Base-by-base conservation (phyloP, 352 stramenopile genomes). In the Phytophthora vignae region DNA sequence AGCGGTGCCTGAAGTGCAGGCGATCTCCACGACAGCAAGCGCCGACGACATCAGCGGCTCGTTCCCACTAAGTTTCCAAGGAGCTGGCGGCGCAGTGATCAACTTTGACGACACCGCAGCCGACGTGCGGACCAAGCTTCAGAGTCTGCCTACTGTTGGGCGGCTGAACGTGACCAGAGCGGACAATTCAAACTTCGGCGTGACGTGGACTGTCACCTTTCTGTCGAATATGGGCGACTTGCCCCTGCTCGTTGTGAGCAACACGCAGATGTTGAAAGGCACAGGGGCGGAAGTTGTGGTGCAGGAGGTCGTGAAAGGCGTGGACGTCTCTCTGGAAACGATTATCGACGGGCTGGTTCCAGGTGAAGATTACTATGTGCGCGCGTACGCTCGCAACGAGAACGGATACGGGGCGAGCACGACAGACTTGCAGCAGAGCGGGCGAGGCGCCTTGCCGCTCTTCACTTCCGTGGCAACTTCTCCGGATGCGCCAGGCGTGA, bases 61-160 rank as follows among this genome's bases (percentile, higher is more conserved):
- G 12, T 91, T 95, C 59, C 52, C 71, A 3, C 53, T 93, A 6
- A 91, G 91, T n/a, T 95, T 95, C 36, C 79, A 80, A 52, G 83
- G 82, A 19, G 74, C 73, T 11, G 80, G 87, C 46, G 58, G 79
- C 8, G 86, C 76, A 27, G 70, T 88, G 3, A 80, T 95, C 57
- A 90, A 91, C 64, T 84, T 76, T 62, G 83, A 93, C 48, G 88
- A 95, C 49, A 93, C 85, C 8, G 83, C 85, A 17, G 62, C 60
- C 0, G 88, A 95, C 50, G 76, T 95, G n/a, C 81, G 85, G 44
- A 89, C 85, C 5, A 95, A 93, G 54, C 73, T 95, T 1, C 82
- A 95, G 55, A 87, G 77, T 21, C 25, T 95, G 1, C 74, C 88
- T 27, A 88, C 86, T 0, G 71, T 94, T 25, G 88, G 88, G 2